These are phyloP conservation scores for Saprolegnia parasitica DNA, from an alignment of 352 stramenopile species.

Conservation along the genomic window DNA sequence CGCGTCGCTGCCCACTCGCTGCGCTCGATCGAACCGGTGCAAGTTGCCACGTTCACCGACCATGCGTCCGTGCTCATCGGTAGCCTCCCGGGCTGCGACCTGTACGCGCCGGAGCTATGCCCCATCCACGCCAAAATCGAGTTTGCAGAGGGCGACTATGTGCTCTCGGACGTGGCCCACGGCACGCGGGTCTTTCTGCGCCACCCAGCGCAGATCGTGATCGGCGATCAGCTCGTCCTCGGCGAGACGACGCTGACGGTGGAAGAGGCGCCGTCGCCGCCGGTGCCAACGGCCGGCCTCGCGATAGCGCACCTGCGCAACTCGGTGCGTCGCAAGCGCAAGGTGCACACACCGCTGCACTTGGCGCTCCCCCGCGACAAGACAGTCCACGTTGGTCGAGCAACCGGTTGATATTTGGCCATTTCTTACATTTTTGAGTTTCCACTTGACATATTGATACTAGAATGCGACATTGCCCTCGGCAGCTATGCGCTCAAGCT, in stretches of 20 bases:
- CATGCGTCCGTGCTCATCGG: neutral
- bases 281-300: neutral
- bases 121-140: constrained; percentile 23
- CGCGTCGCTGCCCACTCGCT: neutral
- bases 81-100: constrained; percentile 12
- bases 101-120: neutral
- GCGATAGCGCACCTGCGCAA: constrained; percentile 8
- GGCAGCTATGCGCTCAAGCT: constrained; percentile 21
- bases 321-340: neutral
- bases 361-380: constrained; percentile 16
- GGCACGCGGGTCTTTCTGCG: constrained; percentile 15
- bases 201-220: constrained; percentile 12
- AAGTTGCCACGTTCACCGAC: neutral
- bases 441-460: neutral
- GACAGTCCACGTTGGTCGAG: constrained; percentile 13
- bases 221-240: constrained; percentile 10
- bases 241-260: constrained; percentile 5
- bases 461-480: constrained; percentile 23
- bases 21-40: neutral
- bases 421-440: neutral
- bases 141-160: neutral
- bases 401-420: neutral
- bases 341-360: neutral
- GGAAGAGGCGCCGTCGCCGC: neutral
- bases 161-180: constrained; percentile 14